A percentile compares a stretch with the other conserved stretches of the same genome.
Conservation (phyloP, 2,329 filamentous ascomycete species). For the Teratosphaeria zuluensis region DNA sequence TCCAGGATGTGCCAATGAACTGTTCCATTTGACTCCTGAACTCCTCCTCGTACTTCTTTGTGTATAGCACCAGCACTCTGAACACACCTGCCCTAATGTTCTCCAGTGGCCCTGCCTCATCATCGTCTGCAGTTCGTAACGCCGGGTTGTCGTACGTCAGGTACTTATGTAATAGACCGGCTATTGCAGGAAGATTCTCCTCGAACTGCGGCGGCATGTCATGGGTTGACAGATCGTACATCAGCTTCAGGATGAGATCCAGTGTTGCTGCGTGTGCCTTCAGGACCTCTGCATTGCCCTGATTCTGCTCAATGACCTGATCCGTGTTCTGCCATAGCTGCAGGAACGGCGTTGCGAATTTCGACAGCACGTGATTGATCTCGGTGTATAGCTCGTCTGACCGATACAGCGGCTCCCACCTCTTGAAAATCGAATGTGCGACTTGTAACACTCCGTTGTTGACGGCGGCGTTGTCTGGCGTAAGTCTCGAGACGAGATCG, state of each 20-base stretch:
- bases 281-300: conserved; percentile 63
- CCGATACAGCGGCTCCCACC: conserved; percentile 89
- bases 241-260: conserved; percentile 79
- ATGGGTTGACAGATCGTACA: conserved; percentile 95
- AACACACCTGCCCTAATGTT: conserved; percentile 89
- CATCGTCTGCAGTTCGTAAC: conserved; percentile 77
- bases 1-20: conserved; percentile 88
- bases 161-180: conserved; percentile 80
- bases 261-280: conserved; percentile 74
- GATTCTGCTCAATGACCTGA: conserved; percentile 60
- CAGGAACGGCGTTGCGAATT: conserved; percentile 77
- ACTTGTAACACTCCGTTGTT: conserved; percentile 95
- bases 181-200: conserved; percentile 70
- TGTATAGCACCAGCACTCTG: conserved; percentile 79
- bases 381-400: conserved; percentile 89
- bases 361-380: conserved; percentile 87
- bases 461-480: conserved; percentile 66
- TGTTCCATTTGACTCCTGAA: conserved; percentile 71
- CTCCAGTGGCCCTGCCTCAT: conserved; percentile 74
- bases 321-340: conserved; percentile 67
- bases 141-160: conserved; percentile 79
- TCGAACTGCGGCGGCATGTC: conserved; percentile 93
- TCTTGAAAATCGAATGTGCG: conserved; percentile 93
- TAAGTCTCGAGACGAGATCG: conserved; percentile 82
- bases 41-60: conserved; percentile 90